Evolutionary conservation across 768 basidiomycete genomes (phyloP), one percentile per base, ranked within the genome.

Genomic region (Tylopilus plumbeoviolaceoides): DNA sequence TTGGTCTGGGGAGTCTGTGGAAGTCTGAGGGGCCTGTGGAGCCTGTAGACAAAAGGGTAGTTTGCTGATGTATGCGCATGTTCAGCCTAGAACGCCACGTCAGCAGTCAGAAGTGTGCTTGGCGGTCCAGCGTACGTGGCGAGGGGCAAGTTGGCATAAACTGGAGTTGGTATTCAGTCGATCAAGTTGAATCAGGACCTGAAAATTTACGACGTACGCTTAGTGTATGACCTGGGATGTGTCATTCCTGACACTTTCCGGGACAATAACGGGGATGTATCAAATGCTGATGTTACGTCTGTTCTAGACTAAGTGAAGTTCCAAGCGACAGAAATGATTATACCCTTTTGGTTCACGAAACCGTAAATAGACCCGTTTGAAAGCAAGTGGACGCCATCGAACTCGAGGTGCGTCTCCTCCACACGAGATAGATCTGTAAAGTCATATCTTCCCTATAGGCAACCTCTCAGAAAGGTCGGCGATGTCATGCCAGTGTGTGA

Each of bases 281-380:
- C 89, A 79, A 21, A 89, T 79, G 59, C 91, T 89, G 27, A 83
- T 79, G 33, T 72, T 72, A 36, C 68, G 79, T 7, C 84, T 87
- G 48, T 30, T 36, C 20, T 42, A 7, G 14, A 18, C 53, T 46
- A 21, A 38, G 12, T 10, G 11, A 38, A 7, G 41, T 12, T n/a
- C 15, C 44, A 7, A 18, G 21, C n/a, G 11, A 15, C 18, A n/a
- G 46, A 14, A 35, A 54, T 46, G 21, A 30, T 1, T 59, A 76
- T 57, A 90, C 89, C 83, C 84, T 17, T 66, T 61, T 5, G 83
- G 78, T 57, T 82, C 78, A 18, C 87, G 45, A 89, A 75, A 2
- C 87, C 90, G 61, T 84, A 88, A n/a, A 93, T 78, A 0, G 87
- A 78, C 0, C 90, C 90, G 51, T 86, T 86, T 23, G 75, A 66